Base-by-base conservation (phyloP, 2,329 filamentous ascomycete genomes). In the Elsinoe arachidis region DNA sequence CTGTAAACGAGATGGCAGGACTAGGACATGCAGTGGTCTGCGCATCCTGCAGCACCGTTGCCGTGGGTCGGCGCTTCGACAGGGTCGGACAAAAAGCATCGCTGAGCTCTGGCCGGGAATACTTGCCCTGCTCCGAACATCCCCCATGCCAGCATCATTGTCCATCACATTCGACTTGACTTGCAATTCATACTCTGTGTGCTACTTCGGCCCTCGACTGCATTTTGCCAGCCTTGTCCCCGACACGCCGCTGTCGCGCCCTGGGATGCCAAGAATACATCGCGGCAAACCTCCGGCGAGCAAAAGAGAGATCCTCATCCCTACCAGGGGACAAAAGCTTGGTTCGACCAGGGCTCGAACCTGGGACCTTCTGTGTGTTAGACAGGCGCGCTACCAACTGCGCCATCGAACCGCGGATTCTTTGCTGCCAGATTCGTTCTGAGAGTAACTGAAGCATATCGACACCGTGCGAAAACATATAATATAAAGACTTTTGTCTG, bases 331-430 rank as follows among this genome's bases (percentile, higher is more conserved):
- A 19, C 19, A 11, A 17, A 15, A 19, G 26, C 4, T 19, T 46
- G 41, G 26, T 46, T 30, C 11, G 26, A 26, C 23, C 46, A 19
- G 46, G 46, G 46, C 33, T 51, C 46, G 46, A 51, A 51, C 46
- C 46, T 19, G 46, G 23, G 46, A 51, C 46, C 46, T 51, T 51
- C 46, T 35, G 46, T 35, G 46, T 51, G 46, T 51, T 51, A 51
- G 46, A 35, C 46, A 35, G 46, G 46, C 46, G 46, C 46, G 46
- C 46, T 51, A 34, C 46, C 46, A 35, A 51, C 46, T 51, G 46
- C 46, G 46, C 46, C 46, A 51, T 26, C 26, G 11, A 30, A 46
- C 21, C 41, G 17, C 26, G 15, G 12, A 5, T 10, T 39, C 5
- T 7, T 39, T 10, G 14, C 6, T 5, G 14, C 37, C 5, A 9